phyloP scores from a whole-genome alignment of 805 yeast genomes.

The Cyberlindnera amylophila region DNA sequence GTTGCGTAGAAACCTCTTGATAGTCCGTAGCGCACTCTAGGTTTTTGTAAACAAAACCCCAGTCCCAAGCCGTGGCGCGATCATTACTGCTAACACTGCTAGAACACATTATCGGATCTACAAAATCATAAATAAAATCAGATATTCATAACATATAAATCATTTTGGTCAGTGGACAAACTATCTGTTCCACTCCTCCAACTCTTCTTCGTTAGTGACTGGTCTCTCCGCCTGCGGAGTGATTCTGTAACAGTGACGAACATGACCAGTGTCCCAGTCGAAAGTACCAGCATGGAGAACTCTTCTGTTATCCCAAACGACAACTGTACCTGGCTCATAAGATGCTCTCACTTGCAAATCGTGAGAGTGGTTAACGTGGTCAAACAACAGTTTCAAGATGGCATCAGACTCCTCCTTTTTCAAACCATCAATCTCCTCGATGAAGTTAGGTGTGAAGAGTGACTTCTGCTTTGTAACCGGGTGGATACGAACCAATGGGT shows the following conservation, averaged over 20 bases:
- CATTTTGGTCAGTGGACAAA: background rate
- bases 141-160: background rate
- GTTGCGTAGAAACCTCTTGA: too few species aligned
- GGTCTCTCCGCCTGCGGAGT: conserved; percentile 77
- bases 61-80: too few species aligned
- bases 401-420: conserved; percentile 68
- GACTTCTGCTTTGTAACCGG: conserved; percentile 66
- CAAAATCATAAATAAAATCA: too few species aligned
- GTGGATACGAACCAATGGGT: conserved; percentile 69
- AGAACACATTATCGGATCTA: too few species aligned
- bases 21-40: too few species aligned
- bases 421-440: conserved; percentile 65
- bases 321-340: conserved; percentile 70
- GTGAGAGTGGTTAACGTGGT: conserved; percentile 47
- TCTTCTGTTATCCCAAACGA: conserved; percentile 77
- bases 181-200: conserved; percentile 24
- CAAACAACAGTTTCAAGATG: conserved; percentile 53
- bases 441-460: conserved; percentile 56
- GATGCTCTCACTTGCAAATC: conserved; percentile 67
- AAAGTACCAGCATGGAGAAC: conserved; percentile 64
- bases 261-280: conserved; percentile 65
- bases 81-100: too few species aligned
- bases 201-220: conserved; percentile 41
- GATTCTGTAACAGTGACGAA: conserved; percentile 71
- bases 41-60: too few species aligned